A percentile compares a stretch with the other conserved stretches of the same genome.
These are phyloP conservation scores for Coemansia brasiliensis DNA, from an alignment of 192 early-diverging fungal species.

Conservation along the genomic window DNA sequence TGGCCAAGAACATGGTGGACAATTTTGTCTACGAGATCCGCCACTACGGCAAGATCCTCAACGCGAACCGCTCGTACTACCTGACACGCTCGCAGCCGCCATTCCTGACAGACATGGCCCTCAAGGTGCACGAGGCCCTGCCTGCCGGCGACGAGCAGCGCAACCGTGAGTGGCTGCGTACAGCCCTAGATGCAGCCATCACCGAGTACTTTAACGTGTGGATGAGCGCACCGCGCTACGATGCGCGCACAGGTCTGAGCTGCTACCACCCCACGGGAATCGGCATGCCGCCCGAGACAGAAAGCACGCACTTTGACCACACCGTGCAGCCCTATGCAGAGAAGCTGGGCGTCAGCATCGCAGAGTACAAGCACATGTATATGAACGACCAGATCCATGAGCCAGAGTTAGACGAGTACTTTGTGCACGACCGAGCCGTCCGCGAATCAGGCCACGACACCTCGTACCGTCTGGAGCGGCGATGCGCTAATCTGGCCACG, in stretches of 20 bases:
- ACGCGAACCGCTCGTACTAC: constrained; percentile 98
- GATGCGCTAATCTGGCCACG: constrained; percentile 88
- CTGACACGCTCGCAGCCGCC: constrained; percentile 96
- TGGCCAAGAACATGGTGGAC: constrained; percentile 94
- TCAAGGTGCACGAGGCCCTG: constrained; percentile 72
- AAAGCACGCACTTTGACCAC: constrained; percentile 87
- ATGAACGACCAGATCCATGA: constrained; percentile 65
- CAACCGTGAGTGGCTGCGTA: constrained; percentile 74
- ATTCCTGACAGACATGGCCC: constrained; percentile 95
- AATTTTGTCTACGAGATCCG: constrained; percentile 97
- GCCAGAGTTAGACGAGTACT: constrained; percentile 89
- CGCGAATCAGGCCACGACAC: constrained; percentile 98
- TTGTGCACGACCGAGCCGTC: constrained; percentile 96
- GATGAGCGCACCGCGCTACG: constrained; percentile 78
- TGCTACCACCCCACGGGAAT: constrained; percentile 86
- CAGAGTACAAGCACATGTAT: constrained; percentile 77
- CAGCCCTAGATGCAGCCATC: constrained; percentile 70
- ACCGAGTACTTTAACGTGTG: constrained; percentile 94
- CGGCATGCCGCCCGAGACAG: constrained; percentile 98
- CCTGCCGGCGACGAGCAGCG: constrained; percentile 35
- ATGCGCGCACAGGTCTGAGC: constrained; percentile 72
- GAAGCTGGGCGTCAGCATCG: constrained; percentile 62
- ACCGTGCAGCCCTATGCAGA: constrained; percentile 79
- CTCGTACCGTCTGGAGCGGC: constrained; percentile 87
- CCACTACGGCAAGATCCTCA: constrained; percentile 98